phyloP scores from a whole-genome alignment of 2,329 filamentous ascomycete species.

The Canariomyces notabilis region DNA sequence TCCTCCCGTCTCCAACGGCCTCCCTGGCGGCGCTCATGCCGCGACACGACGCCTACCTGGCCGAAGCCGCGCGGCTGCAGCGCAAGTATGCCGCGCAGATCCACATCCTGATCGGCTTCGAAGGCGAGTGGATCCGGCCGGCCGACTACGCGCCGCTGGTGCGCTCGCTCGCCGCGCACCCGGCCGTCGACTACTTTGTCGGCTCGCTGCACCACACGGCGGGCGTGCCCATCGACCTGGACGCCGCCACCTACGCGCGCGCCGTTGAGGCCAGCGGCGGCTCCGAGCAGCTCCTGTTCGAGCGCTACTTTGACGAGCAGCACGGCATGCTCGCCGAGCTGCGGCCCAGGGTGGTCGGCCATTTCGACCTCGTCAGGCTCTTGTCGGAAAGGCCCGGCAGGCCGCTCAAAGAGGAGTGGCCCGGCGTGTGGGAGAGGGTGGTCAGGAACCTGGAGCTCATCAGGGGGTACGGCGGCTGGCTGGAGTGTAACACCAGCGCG shows the following conservation, averaged over 20 bases:
- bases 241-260: constrained; percentile 58
- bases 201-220: constrained; percentile 90
- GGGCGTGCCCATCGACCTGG: constrained; percentile 84
- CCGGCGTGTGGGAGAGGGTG: constrained; percentile 67
- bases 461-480: constrained; percentile 67
- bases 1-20: constrained; percentile 44
- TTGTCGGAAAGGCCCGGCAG: constrained; percentile 64
- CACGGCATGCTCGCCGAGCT: constrained; percentile 70
- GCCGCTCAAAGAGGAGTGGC: constrained; percentile 43
- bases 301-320: constrained; percentile 85
- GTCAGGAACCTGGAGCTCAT: constrained; percentile 69
- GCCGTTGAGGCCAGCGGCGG: constrained; percentile 41
- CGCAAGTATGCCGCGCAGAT: constrained; percentile 65
- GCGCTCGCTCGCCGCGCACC: constrained; percentile 49
- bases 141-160: constrained; percentile 53
- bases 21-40: constrained; percentile 45
- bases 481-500: constrained; percentile 86
- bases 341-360: constrained; percentile 74
- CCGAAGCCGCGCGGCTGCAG: constrained; percentile 69
- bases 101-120: constrained; percentile 81
- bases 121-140: constrained; percentile 85
- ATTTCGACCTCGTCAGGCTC: constrained; percentile 88
- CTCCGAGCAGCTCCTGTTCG: constrained; percentile 68
- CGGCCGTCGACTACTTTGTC: constrained; percentile 80
- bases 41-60: constrained; percentile 66